Evolutionary conservation across 2,329 filamentous ascomycete species (phyloP), one percentile per base, ranked within the genome.

Genomic region (Aureobasidium sp.): DNA sequence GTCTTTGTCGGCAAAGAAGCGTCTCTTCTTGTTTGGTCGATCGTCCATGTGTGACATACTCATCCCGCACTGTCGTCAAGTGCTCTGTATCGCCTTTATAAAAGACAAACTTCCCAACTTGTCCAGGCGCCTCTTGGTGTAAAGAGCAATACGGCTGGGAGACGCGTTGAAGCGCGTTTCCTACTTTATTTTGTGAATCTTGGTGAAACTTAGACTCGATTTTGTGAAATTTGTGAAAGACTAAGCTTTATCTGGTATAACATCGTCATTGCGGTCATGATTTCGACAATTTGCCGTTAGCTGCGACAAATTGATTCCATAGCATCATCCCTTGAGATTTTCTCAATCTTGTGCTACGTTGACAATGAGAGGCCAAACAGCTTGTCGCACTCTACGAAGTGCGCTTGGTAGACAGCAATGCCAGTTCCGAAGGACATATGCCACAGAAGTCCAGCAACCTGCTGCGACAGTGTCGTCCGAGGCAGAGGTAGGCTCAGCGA

Each of bases 1-100:
- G 12, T 75, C 73, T 32, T 82, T 79, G 48, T 85, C 82, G 17
- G 79, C 76, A 67, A 87, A 87, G 73, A 87, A 87, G 32, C 84
- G 81, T 64, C 82, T 78, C 73, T 85, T 86, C 73, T 87, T 87
- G 27, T 74, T 72, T 5, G 84, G 85, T 23, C 81, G 75, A 48
- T 83, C 77, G 55, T 83, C 78, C 50, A 80, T 70, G 64, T 77
- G 74, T n/a, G 71, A 66, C 56, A 72, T 71, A 63, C 72, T 73
- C 44, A 50, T 55, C 1, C 29, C 26, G 6, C n/a, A 37, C 23
- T 26, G 26, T 9, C 23, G 9, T 9, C 7, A 32, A 8, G 6
- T 20, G 15, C 7, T 20, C 3, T 29, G 23, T 41, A 15, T 29
- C 15, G 37, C 37, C 37, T 42, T 1, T 15, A n/a, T 5, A 26